Conservation (phyloP, 495 filamentous ascomycete species). For the Daldinia loculata region DNA sequence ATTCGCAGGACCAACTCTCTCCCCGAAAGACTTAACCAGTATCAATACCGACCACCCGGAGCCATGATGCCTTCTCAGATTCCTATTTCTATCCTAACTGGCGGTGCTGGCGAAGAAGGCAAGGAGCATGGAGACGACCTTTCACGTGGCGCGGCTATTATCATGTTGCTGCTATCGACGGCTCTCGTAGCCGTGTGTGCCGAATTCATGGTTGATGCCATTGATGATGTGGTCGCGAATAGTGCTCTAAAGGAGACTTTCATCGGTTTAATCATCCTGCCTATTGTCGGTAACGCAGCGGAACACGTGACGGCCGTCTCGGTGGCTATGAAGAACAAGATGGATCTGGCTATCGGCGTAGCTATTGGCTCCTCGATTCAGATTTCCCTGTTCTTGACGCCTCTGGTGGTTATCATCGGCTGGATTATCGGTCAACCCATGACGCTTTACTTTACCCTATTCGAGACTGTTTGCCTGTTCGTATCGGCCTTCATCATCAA, state of each 20-base stretch:
- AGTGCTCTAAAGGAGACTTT: slow-evolving; percentile 78
- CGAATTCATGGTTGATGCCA: slow-evolving; percentile 85
- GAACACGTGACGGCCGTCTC: slow-evolving; percentile 92
- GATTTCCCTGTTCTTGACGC: slow-evolving; percentile 89
- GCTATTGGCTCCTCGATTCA: slow-evolving; percentile 90
- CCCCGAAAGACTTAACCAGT: slow-evolving; percentile 72
- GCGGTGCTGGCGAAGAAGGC: slow-evolving; percentile 47
- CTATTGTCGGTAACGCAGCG: slow-evolving; percentile 91
- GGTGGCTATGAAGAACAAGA: slow-evolving; percentile 93
- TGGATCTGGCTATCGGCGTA: slow-evolving; percentile 92
- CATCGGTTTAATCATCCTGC: slow-evolving; percentile 86
- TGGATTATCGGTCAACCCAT: slow-evolving; percentile 85
- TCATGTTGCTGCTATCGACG: slow-evolving; percentile 79
- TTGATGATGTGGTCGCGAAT: slow-evolving; percentile 71
- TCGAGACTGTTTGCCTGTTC: slow-evolving; percentile 88
- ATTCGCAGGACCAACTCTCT: slow-evolving; percentile 83
- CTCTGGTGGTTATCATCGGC: slow-evolving; percentile 86
- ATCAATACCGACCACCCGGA: slow-evolving; percentile 49
- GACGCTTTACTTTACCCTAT: slow-evolving; percentile 90
- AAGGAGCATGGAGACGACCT: slow-evolving; percentile 64
- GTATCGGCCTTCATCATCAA: slow-evolving; percentile 90
- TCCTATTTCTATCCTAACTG: slow-evolving; percentile 45
- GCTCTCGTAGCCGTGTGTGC: slow-evolving; percentile 85
- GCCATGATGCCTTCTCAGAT: slow-evolving; percentile 56
- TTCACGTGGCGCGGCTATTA: slow-evolving; percentile 76